phyloP scores from a whole-genome alignment of 257 asterid species.

The Forsythia viridissima region DNA sequence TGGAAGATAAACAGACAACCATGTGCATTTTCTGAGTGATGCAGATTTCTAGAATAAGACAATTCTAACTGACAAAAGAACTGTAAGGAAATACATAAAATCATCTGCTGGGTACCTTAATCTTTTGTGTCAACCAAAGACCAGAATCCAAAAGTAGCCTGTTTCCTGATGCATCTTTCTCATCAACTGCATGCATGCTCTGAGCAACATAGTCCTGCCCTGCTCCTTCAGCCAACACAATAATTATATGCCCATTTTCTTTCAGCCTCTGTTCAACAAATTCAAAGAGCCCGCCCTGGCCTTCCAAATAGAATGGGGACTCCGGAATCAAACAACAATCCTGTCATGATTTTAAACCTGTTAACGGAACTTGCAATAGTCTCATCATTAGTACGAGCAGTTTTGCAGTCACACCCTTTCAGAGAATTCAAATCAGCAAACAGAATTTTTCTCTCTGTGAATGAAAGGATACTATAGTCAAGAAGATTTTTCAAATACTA shows the following conservation, averaged over 20 bases:
- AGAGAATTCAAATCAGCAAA: constrained; percentile 12
- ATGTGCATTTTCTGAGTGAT: neutral
- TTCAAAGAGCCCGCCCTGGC: constrained; percentile 85
- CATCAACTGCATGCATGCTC: constrained; percentile 57
- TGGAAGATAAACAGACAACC: neutral
- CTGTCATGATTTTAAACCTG: constrained; percentile 49
- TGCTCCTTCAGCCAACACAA: constrained; percentile 96
- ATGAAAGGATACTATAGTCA: neutral
- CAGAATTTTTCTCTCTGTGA: neutral
- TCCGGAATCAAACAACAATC: constrained; percentile 97
- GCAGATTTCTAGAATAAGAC: neutral
- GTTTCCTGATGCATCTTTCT: constrained; percentile 91
- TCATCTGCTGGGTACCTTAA: constrained; percentile 59
- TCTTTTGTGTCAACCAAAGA: constrained; percentile 84
- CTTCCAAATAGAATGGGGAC: constrained; percentile 92
- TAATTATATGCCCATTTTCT: constrained; percentile 78
- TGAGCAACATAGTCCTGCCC: constrained; percentile 87
- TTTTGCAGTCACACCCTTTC: constrained; percentile 1
- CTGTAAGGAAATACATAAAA: neutral
- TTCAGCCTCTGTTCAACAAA: constrained; percentile 79
- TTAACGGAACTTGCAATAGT: constrained; percentile 25
- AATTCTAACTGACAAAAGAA: constrained; percentile 3
- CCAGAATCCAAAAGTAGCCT: constrained; percentile 81
- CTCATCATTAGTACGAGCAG: neutral
- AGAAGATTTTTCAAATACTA: neutral